Evolutionary conservation across 257 asterid genomes (phyloP), one percentile per base, ranked within the genome.

Genomic region (Rhazya stricta): DNA sequence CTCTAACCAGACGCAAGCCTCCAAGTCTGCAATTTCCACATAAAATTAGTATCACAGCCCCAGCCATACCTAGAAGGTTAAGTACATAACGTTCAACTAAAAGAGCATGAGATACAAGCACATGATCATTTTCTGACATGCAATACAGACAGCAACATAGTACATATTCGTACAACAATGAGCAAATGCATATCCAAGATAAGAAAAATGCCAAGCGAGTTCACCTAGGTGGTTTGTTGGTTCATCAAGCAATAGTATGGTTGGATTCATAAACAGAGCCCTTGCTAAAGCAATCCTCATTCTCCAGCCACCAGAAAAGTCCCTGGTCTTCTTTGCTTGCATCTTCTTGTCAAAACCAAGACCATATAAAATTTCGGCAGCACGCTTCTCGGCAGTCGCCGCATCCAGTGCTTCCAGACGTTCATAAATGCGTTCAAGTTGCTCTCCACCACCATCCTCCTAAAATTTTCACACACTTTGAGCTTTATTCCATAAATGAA

Each of bases 221-320:
- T 78, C 84, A 94, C 99, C 99, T 61, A 95, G 97, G 87, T 95
- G 99, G 86, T 95, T 95, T 45, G 99, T 95, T 9, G 99, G 99
- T 53, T 95, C 99, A 85, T 95, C 99, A 67, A 92, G 96, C 85
- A 95, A 83, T 75, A 95, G 75, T 72, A 95, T 78, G n/a, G 99
- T 95, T 16, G 97, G 99, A 57, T 92, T 95, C 93, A 95, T 95
- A 81, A 95, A 95, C 78, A 95, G 86, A 46, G 99, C 99, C 75
- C 99, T 81, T 51, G 99, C 98, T 46, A 95, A 81, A 81, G 99
- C 98, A 78, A 95, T 92, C 81, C 99, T 91, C 99, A 95, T 95
- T 79, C 99, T 91, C 99, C 99, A 95, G 25, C 99, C 98, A 80
- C 99, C 99, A 77, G 99, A 95, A 73, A 95, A 95, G 75, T 95